Conservation (phyloP, 2,329 filamentous ascomycete genomes). For the Fusarium compactum region DNA sequence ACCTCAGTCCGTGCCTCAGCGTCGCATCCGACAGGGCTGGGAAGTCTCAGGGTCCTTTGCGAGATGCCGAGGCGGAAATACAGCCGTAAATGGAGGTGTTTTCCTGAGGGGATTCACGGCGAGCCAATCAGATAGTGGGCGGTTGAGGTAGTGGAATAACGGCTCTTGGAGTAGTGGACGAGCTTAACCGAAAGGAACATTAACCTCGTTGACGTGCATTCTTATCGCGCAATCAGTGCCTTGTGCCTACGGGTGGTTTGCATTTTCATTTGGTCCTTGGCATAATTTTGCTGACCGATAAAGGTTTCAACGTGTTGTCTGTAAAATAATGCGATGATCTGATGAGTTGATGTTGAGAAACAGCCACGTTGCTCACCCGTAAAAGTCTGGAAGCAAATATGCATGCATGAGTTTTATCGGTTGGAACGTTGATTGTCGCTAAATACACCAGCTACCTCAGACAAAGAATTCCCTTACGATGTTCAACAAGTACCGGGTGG, state of each 20-base stretch:
- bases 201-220: not conserved
- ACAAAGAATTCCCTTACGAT: not conserved
- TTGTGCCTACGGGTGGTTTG: not conserved
- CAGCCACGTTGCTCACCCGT: not conserved
- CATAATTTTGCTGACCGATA: not conserved
- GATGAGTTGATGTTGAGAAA: not conserved
- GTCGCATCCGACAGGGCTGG: not conserved
- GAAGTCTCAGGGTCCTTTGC: not conserved
- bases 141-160: not conserved
- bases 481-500: not conserved
- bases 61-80: not conserved
- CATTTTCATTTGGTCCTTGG: not conserved
- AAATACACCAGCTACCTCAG: not conserved
- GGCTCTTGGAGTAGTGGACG: not conserved
- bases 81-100: not conserved
- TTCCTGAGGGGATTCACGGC: not conserved
- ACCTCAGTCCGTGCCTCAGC: constrained; percentile 2
- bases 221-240: not conserved
- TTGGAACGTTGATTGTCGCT: not conserved
- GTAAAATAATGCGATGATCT: not conserved
- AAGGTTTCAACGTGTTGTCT: not conserved
- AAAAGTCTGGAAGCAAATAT: fast-evolving
- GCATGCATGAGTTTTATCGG: fast-evolving
- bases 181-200: not conserved
- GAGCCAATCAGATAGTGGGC: not conserved